Evolutionary conservation across 306 rosid genomes (phyloP), one percentile per base, ranked within the genome.

Genomic region (Rubus parviflorus): DNA sequence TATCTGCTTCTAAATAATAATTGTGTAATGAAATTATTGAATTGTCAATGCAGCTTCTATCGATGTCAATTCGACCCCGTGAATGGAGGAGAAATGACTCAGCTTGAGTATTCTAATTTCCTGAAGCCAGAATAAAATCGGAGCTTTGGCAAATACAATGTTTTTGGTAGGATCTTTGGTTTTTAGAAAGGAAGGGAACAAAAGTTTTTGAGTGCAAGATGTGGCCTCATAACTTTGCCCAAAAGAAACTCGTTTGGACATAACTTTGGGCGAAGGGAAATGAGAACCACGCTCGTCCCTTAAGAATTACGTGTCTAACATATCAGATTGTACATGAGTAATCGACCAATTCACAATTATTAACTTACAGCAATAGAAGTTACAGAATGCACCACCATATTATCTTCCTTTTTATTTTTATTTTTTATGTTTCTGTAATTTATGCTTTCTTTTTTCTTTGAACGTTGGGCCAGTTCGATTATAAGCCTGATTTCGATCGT

Each of bases 61-160:
- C 83, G 93, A 75, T 92, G 96, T 66, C 85, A 88, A 75, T 92
- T 87, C 73, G 91, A 90, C 76, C 77, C 96, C 12, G 83, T 25
- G 23, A 68, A 65, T 17, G 97, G 97, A 3, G 96, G 97, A 77
- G 93, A 90, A 84, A 90, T 92, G 97, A 87, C 85, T 0, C 91
- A 87, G 78, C 89, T 92, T 14, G 93, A 90, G 71, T 87, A 80
- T 80, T 79, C 86, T 53, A 88, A 90, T 75, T 92, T 92, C 81
- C 83, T 89, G 69, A 85, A 92, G 81, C 82, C 93, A 19, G 91
- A 88, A 46, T 87, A 86, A 80, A 84, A 81, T 68, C 82, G 73
- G 74, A 78, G 25, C 12, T 22, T 25, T 64, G 61, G 52, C 23
- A 66, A 53, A 77, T 75, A 49, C 73, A 63, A 22, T 10, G 66